Evolutionary conservation across 345 rosid species (phyloP).

Genomic region (Lepidium sativum): DNA sequence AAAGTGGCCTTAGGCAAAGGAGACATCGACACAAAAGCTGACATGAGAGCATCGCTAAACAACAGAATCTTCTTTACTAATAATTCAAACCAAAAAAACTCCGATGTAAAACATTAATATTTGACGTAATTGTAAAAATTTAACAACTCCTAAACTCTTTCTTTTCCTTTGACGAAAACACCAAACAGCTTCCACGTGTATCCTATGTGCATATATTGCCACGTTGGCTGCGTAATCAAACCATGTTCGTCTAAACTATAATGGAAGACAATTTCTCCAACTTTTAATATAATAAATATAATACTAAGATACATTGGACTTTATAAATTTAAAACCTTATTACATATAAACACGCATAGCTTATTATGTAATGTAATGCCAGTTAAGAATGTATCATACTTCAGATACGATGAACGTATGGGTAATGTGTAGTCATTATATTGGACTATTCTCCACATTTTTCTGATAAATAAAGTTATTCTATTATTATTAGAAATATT

Average conservation of each 20-base stretch:
- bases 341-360: neutral
- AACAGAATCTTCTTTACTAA: neutral
- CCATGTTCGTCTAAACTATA: neutral
- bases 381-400: neutral
- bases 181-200: neutral
- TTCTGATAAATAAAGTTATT: too few species aligned
- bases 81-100: neutral
- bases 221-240: neutral
- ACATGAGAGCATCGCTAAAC: neutral
- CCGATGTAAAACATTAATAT: neutral
- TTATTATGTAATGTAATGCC: neutral
- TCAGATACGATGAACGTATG: neutral
- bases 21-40: neutral
- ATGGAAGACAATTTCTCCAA: neutral
- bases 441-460: neutral
- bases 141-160: neutral
- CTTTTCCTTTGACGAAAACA: neutral
- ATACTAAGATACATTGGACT: neutral
- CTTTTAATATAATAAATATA: too few species aligned
- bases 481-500: too few species aligned
- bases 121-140: neutral
- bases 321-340: neutral
- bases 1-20: neutral
- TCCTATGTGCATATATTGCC: neutral
- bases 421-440: neutral